Percentiles rank a stretch among this genome's conserved stretches.
phyloP scores from a whole-genome alignment of 768 basidiomycete genomes.

The Mycena amicta region DNA sequence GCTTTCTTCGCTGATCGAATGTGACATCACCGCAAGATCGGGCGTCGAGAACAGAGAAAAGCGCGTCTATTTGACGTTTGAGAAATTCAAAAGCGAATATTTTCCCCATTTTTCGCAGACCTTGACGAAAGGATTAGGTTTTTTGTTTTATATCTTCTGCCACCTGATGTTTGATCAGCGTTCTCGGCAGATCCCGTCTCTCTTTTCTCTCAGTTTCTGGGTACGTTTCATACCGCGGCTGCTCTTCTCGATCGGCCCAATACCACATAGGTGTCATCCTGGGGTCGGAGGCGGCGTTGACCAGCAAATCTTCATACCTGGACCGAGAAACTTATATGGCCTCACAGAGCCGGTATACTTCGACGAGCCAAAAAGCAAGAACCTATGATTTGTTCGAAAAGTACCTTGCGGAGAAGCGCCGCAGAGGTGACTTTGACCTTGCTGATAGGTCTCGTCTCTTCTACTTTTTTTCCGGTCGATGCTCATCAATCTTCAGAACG shows the following conservation, averaged over 20 bases:
- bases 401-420: conserved; percentile 51
- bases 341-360: conserved; percentile 57
- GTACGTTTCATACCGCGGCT: conserved; percentile 32
- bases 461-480: not conserved
- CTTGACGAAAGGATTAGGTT: conserved; percentile 48
- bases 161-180: no score
- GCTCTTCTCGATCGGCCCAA: not conserved
- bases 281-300: conserved; percentile 61
- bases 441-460: conserved; percentile 54
- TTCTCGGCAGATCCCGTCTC: conserved; percentile 53
- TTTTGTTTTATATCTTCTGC: not conserved
- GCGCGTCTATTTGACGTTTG: conserved; percentile 14
- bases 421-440: conserved; percentile 49
- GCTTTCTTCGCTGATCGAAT: conserved; percentile 13
- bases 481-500: conserved; percentile 38
- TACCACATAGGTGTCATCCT: conserved; percentile 55
- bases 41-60: not conserved
- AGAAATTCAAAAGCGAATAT: conserved; percentile 15
- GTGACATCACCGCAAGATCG: not conserved
- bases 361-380: conserved; percentile 48
- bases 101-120: conserved; percentile 44
- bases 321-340: conserved; percentile 45
- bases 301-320: conserved; percentile 39
- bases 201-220: conserved; percentile 68
- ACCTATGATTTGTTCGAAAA: conserved; percentile 57